A percentile compares a stretch with the other conserved stretches of the same genome.
Conservation (phyloP, 441 rosid genomes). For the Erodium moschatum region DNA sequence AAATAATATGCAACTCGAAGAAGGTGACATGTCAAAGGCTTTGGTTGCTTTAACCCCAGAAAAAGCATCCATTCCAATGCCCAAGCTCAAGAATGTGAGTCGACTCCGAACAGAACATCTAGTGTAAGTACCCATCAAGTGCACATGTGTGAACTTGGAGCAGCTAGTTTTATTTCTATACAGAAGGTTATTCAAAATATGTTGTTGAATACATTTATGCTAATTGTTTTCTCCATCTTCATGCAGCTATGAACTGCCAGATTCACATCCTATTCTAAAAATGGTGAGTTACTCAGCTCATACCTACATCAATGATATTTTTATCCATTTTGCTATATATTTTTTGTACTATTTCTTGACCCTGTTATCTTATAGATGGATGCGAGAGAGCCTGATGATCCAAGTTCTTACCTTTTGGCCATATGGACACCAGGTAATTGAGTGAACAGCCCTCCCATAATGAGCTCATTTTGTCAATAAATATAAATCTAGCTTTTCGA, state of each 20-base stretch:
- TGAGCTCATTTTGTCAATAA: conserved; percentile 6
- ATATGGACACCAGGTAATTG: conserved; percentile 89
- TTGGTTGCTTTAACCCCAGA: conserved; percentile 33
- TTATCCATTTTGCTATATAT: not conserved
- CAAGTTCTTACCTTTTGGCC: conserved; percentile 85
- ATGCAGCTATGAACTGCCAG: conserved; percentile 24
- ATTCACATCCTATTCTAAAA: conserved; percentile 71
- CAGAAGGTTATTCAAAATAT: not conserved
- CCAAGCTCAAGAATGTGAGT: conserved; percentile 72
- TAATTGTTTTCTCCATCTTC: conserved; percentile 17
- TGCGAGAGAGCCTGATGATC: conserved; percentile 78
- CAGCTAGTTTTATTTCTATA: not conserved
- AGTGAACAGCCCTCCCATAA: conserved; percentile 11
- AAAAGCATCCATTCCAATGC: conserved; percentile 66
- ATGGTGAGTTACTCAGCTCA: conserved; percentile 41
- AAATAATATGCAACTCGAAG: conserved; percentile 62
- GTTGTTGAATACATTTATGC: not conserved
- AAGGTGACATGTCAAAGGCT: conserved; percentile 48
- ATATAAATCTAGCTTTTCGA: not conserved
- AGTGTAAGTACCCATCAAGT: conserved; percentile 58
- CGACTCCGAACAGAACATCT: conserved; percentile 29
- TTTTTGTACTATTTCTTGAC: not conserved
- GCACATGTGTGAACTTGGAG: too few relatives aligned
- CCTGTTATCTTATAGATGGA: conserved; percentile 51
- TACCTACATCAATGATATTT: not conserved